Percentiles rank a stretch among this genome's conserved stretches.
Conservation (phyloP, 345 rosid genomes). For the Conringia planisiliqua region DNA sequence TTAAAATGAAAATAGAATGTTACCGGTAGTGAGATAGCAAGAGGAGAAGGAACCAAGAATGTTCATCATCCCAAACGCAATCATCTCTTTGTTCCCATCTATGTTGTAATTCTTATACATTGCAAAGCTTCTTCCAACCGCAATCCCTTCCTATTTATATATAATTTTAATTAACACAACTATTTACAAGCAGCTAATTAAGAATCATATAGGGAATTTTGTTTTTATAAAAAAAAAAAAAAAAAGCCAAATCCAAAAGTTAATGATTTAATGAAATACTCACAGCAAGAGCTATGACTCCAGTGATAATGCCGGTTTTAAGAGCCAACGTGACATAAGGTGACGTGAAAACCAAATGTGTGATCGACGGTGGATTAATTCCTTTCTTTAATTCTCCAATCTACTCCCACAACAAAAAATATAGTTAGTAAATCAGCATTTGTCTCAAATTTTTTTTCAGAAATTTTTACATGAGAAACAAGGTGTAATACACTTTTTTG, state of each 20-base stretch:
- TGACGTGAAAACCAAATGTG: constrained; percentile 51
- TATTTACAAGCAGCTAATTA: not conserved
- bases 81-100: constrained; percentile 96
- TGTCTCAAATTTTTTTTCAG: not conserved
- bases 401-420: constrained; percentile 34
- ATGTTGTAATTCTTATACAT: constrained; percentile 86
- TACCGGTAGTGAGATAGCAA: constrained; percentile 84
- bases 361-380: constrained; percentile 68
- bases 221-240: not conserved
- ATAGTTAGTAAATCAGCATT: not conserved
- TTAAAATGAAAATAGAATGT: not conserved
- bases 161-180: not conserved
- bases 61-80: constrained; percentile 87
- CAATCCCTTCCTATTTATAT: constrained; percentile 76
- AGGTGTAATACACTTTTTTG: not conserved
- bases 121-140: constrained; percentile 91
- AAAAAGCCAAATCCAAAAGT: not conserved
- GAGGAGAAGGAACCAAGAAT: constrained; percentile 85
- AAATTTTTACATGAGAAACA: not conserved
- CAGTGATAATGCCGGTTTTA: constrained; percentile 76
- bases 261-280: not conserved
- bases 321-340: constrained; percentile 52
- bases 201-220: not conserved
- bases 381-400: constrained; percentile 83
- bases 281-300: constrained; percentile 84